These are phyloP conservation scores for Mycena sanguinolenta DNA, from an alignment of 768 basidiomycete species.

Conservation along the genomic window DNA sequence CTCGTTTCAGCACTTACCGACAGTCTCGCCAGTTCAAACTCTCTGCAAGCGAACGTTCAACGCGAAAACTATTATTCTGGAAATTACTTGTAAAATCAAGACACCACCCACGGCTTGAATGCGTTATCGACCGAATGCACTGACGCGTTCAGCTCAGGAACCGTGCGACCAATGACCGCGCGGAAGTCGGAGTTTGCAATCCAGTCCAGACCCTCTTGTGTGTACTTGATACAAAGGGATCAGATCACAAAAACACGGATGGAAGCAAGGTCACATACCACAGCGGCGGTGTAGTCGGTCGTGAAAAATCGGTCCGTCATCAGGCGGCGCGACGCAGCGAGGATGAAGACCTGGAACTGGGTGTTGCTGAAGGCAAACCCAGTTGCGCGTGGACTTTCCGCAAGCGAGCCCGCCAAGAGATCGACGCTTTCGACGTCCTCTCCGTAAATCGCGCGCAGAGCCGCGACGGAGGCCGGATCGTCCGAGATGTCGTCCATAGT, in stretches of 20 bases:
- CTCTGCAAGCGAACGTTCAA: too few species aligned
- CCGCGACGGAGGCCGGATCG: conserved; percentile 9
- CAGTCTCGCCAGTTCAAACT: too few species aligned
- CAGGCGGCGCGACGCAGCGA: conserved; percentile 29
- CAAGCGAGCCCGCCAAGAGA: conserved; percentile 22
- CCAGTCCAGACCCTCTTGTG: conserved; percentile 27
- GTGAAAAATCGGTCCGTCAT: conserved; percentile 37
- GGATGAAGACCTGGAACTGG: conserved; percentile 32
- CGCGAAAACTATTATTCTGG: too few species aligned
- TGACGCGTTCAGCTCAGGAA: conserved; percentile 24
- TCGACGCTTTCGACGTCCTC: conserved; percentile 30
- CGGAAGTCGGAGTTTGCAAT: conserved; percentile 25
- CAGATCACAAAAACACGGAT: neutral
- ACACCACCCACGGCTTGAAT: conserved; percentile 32
- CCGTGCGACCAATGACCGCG: conserved; percentile 20
- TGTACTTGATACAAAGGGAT: conserved; percentile 20
- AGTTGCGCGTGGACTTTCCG: conserved; percentile 29
- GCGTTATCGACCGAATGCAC: conserved; percentile 26
- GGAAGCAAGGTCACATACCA: neutral
- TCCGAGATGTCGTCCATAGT: conserved; percentile 28
- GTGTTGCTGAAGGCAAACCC: conserved; percentile 36
- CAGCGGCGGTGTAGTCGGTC: conserved; percentile 30
- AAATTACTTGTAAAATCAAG: too few species aligned
- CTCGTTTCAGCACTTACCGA: too few species aligned
- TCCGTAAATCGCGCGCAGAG: conserved; percentile 24